Evolutionary conservation across 2,329 filamentous ascomycete genomes (phyloP), one percentile per base, ranked within the genome.

Genomic region (Onygena corvina): DNA sequence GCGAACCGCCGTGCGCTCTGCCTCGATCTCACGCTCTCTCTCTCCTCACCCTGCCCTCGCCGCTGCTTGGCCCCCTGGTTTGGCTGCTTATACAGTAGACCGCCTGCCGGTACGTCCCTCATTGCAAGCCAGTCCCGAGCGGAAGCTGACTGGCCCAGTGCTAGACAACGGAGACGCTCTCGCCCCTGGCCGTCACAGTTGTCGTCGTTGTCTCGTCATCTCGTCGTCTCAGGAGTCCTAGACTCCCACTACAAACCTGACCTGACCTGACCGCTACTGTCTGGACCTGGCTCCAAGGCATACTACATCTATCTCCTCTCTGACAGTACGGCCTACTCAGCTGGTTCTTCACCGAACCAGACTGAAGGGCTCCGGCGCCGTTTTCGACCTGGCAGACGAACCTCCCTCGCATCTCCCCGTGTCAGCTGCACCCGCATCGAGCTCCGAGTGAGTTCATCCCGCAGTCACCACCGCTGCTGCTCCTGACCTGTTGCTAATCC

Each of bases 301-400:
- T 16, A 20, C 12, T 42, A 42, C 27, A 40, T 40, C 29, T 14
- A 9, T 27, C 42, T 16, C 30, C 29, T n/a, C 11, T 21, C 18
- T 33, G 42, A 46, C 25, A 11, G 33, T 31, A 46, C 14, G 60
- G 60, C 67, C 65, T 68, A 62, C 63, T 66, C 65, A 62, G 64
- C 65, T 68, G 66, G 66, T 69, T 69, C 66, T 67, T 46, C 53
- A 57, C 58, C 63, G 67, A 68, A 64, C 66, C 65, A 65, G 67
- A 62, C 55, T 58, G 61, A 59, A 63, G 61, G 61, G 65, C 66
- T 67, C 60, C 60, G 61, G 60, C 59, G 70, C 71, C 69, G 67
- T 44, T 67, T 70, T 79, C 80, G 81, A 80, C 76, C 82, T 86
- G 83, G 83, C 82, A 76, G 76, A 83, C 78, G 76, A 79, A 73